phyloP scores from a whole-genome alignment of 495 filamentous ascomycete species.

The Xylaria intraflava region DNA sequence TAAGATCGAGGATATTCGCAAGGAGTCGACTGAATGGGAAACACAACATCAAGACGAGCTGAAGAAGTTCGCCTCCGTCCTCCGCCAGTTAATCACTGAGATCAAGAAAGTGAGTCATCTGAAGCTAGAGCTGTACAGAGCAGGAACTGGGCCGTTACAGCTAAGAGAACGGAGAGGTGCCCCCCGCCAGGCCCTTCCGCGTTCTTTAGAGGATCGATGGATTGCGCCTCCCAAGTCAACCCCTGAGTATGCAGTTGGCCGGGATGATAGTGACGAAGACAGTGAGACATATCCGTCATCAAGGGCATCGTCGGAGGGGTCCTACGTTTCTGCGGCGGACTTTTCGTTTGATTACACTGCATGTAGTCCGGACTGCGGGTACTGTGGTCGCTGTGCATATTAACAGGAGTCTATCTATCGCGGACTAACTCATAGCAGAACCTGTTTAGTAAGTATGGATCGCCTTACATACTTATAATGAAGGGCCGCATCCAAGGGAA shows the following conservation, averaged over 20 bases:
- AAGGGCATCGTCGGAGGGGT: slow-evolving; percentile 9
- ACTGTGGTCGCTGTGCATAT: slow-evolving; percentile 33
- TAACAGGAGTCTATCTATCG: neutral
- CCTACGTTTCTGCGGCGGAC: slow-evolving; percentile 18
- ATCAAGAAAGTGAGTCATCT: slow-evolving; percentile 30
- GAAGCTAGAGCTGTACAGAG: slow-evolving; percentile 40
- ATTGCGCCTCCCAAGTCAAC: neutral
- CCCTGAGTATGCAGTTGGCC: neutral
- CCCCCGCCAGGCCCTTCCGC: slow-evolving; percentile 23
- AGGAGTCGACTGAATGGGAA: slow-evolving; percentile 51
- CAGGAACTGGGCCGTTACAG: slow-evolving; percentile 32
- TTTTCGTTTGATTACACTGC: slow-evolving; percentile 35
- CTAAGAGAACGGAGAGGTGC: slow-evolving; percentile 34
- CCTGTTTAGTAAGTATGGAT: no score
- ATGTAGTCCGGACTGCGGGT: slow-evolving; percentile 35
- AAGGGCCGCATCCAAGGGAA: no score
- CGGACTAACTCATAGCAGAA: no score
- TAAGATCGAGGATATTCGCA: slow-evolving; percentile 36
- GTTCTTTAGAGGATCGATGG: slow-evolving; percentile 19
- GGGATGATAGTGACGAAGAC: neutral
- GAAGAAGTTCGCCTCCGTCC: slow-evolving; percentile 31
- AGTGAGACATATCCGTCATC: neutral
- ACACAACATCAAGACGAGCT: slow-evolving; percentile 33
- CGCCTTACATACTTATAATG: no score
- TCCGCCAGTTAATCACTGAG: slow-evolving; percentile 39